Percentiles rank a stretch among this genome's conserved stretches.
These are phyloP conservation scores for Phialocephala subalpina DNA, from an alignment of 2,329 filamentous ascomycete genomes.

Conservation along the genomic window DNA sequence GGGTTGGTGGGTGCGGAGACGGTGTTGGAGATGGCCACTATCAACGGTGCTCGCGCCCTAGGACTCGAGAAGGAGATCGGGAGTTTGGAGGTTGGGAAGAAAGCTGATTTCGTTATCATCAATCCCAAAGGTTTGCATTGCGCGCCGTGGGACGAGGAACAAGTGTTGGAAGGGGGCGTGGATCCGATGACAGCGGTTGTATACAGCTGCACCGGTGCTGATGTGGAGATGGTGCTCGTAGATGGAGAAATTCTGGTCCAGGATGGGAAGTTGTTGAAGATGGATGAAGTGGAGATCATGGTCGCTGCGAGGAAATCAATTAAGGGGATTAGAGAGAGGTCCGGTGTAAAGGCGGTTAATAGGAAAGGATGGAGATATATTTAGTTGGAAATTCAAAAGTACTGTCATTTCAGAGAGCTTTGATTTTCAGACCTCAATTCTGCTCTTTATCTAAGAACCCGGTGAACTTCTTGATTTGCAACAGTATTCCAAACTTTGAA, in stretches of 20 bases:
- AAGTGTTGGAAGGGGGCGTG: conserved; percentile 42
- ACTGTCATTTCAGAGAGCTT: neutral
- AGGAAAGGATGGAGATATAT: conserved; percentile 37
- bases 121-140: conserved; percentile 41
- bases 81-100: conserved; percentile 57
- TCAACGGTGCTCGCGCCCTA: conserved; percentile 57
- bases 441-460: neutral
- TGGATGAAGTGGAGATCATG: conserved; percentile 37
- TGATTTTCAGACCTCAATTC: neutral
- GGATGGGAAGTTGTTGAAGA: conserved; percentile 33
- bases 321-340: conserved; percentile 34
- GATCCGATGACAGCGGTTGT: conserved; percentile 50
- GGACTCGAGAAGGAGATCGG: conserved; percentile 61
- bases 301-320: conserved; percentile 30
- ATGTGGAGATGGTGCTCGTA: conserved; percentile 51
- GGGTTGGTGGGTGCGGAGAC: conserved; percentile 52
- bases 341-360: conserved; percentile 30
- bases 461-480: neutral
- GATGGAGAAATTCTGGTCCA: conserved; percentile 40
- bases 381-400: neutral
- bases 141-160: conserved; percentile 40
- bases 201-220: conserved; percentile 52
- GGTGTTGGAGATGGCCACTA: conserved; percentile 59
- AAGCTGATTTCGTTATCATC: conserved; percentile 65
- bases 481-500: too few species aligned